Evolutionary conservation across 768 basidiomycete genomes (phyloP), one percentile per base, ranked within the genome.

Genomic region (Pleurotus eryngii): DNA sequence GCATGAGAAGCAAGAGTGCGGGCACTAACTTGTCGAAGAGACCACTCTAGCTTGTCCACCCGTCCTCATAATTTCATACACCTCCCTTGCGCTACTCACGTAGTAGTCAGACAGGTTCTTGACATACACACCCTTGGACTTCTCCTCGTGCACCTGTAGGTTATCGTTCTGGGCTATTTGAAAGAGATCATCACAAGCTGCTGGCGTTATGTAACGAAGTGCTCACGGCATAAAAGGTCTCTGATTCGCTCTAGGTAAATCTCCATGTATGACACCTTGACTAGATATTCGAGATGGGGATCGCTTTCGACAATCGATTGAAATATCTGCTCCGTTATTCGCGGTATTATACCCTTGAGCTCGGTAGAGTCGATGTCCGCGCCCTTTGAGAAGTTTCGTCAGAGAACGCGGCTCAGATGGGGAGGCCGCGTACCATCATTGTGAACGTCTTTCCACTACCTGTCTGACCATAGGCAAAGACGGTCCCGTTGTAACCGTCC

Each of bases 201-300:
- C 42, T 7, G 7, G n/a, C 18, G 26, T 50, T 35, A 14, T 35
- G 57, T 50, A 57, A 37, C 43, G 18, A 30, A n/a, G 47, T 11
- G 83, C 96, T 68, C 72, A 98, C 96, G 97, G 59, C 94, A 89
- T 55, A 99, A 81, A 56, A 99, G 75, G 80, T 99, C 97, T 53
- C 95, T 83, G 63, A 99, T 93, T 60, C 89, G 85, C 73, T 99
- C 97, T 59, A 98, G 81, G 73, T 99, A 99, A 59, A 99, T 98
- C 76, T 99, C 97, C 96, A 99, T 98, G 72, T 98, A 99, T 37
- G 94, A 97, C 51, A 98, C 97, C 75, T 99, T 99, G 70, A 99
- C 97, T 62, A 98, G 86, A 71, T 99, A 99, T 73, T 99, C 97
- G 57, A 99, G 76, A 71, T 93, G 92, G 37, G 91, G 83, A 63